Percentiles rank a stretch among this genome's conserved stretches.
These are phyloP conservation scores for Aureobasidium melanogenum DNA, from an alignment of 2,329 filamentous ascomycete species.

Conservation along the genomic window DNA sequence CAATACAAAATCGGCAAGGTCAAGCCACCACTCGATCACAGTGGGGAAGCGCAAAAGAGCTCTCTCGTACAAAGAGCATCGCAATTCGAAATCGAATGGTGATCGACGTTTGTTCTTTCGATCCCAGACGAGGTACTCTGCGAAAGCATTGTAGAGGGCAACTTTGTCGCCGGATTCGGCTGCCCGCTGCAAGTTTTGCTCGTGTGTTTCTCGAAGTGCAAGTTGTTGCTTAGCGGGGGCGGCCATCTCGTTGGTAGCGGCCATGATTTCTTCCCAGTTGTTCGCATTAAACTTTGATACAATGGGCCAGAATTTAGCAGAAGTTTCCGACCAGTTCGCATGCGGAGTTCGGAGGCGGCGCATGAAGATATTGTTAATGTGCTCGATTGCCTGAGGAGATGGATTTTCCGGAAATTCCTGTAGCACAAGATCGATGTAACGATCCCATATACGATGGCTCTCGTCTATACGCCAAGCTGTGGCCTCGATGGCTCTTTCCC, in stretches of 20 bases:
- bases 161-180: constrained; percentile 47
- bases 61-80: constrained; percentile 63
- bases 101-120: constrained; percentile 41
- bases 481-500: constrained; percentile 62
- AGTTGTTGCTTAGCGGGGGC: constrained; percentile 56
- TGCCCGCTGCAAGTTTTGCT: constrained; percentile 56
- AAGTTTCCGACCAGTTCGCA: constrained; percentile 64
- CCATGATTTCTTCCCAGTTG: constrained; percentile 66
- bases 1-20: constrained; percentile 67
- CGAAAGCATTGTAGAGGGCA: constrained; percentile 45
- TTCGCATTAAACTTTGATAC: constrained; percentile 56
- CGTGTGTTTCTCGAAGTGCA: constrained; percentile 56
- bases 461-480: constrained; percentile 68
- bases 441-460: constrained; percentile 71
- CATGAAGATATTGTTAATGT: constrained; percentile 60
- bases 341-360: constrained; percentile 66
- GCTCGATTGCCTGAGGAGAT: constrained; percentile 49
- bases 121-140: constrained; percentile 81
- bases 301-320: constrained; percentile 65
- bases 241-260: constrained; percentile 54
- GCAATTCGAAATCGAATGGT: constrained; percentile 43
- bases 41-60: constrained; percentile 66
- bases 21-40: constrained; percentile 71
- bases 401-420: constrained; percentile 54
- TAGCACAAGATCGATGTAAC: constrained; percentile 64